phyloP scores from a whole-genome alignment of 805 yeast species.

The Teunomyces atbi region DNA sequence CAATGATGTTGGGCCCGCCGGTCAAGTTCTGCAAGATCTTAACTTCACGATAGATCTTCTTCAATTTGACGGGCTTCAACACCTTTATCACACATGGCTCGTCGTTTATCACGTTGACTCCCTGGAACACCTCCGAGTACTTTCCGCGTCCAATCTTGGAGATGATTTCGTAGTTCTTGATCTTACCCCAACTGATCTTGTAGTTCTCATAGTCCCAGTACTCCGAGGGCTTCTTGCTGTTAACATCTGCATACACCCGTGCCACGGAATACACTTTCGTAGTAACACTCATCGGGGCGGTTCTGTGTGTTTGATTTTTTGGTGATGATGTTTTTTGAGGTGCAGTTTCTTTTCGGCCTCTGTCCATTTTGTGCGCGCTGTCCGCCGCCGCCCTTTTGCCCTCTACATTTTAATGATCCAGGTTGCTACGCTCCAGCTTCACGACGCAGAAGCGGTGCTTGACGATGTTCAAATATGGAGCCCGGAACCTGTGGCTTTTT shows the following conservation, averaged over 20 bases:
- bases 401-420: not conserved
- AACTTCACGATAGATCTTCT: slow-evolving; percentile 87
- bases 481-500: not conserved
- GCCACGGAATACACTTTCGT: slow-evolving; percentile 32
- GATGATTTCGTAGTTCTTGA: slow-evolving; percentile 67
- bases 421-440: not conserved
- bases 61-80: slow-evolving; percentile 87
- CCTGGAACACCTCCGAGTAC: slow-evolving; percentile 93
- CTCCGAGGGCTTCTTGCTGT: slow-evolving; percentile 60
- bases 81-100: slow-evolving; percentile 79
- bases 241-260: slow-evolving; percentile 74
- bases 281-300: slow-evolving; percentile 22
- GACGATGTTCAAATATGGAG: slow-evolving; percentile 25
- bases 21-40: slow-evolving; percentile 81
- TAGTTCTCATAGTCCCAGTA: slow-evolving; percentile 86
- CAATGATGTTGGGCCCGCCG: slow-evolving; percentile 80
- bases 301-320: not conserved
- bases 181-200: slow-evolving; percentile 42
- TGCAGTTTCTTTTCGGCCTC: no score
- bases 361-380: not conserved
- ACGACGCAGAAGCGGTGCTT: slow-evolving; percentile 7
- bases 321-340: not conserved
- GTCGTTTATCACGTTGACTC: slow-evolving; percentile 64
- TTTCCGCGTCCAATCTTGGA: slow-evolving; percentile 89
- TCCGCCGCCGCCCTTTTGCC: not conserved